Evolutionary conservation across 495 filamentous ascomycete species (phyloP), one percentile per base, ranked within the genome.

Genomic region (Elaphomyces granulatus): DNA sequence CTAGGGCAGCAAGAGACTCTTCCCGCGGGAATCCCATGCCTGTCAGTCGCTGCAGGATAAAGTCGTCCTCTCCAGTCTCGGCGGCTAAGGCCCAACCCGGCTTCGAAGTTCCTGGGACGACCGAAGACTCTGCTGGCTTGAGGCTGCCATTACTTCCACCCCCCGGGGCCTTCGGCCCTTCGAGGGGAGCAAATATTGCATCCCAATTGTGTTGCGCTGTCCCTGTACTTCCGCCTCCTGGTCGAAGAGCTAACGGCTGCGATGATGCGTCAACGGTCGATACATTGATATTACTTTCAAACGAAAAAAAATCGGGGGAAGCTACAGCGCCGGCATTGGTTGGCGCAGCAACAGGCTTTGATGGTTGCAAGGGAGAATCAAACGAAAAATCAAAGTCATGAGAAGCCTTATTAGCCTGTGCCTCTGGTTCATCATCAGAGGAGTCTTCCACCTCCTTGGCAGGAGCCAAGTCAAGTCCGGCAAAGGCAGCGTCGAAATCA

Each of bases 401-500:
- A 15, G 61, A 58, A 20, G 58, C 61, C 44, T 71, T 70, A 14
- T 53, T 51, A 19, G 59, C 53, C 2, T 59, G 55, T 14, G 53
- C 48, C 30, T 54, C 57, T 19, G 45, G 45, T 26, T 63, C 59
- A 30, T 74, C 69, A 4, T 82, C 82, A n/a, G 86, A 84, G 8
- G 76, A 83, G 53, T 96, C 90, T 45, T 88, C 87, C 15, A 83
- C 83, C 46, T 95, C 86, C 40, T 81, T 53, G 2, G 63, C 62
- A 2, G 63, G 63, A 1, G 63, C 65, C 23, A 67, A 52, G 32
- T 66, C 74, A 9, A 96, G 71, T 41, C 83, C 87, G 42, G 78
- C 84, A 52, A 98, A 98, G 28, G 84, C 86, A 32, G 86, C 80
- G 34, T 94, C 92, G 48, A 94, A 87, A 40, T 87, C 82, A 68